These are phyloP conservation scores for Blastobotrys malaysiensis DNA, from an alignment of 1,139 yeast genomes.

Conservation along the genomic window DNA sequence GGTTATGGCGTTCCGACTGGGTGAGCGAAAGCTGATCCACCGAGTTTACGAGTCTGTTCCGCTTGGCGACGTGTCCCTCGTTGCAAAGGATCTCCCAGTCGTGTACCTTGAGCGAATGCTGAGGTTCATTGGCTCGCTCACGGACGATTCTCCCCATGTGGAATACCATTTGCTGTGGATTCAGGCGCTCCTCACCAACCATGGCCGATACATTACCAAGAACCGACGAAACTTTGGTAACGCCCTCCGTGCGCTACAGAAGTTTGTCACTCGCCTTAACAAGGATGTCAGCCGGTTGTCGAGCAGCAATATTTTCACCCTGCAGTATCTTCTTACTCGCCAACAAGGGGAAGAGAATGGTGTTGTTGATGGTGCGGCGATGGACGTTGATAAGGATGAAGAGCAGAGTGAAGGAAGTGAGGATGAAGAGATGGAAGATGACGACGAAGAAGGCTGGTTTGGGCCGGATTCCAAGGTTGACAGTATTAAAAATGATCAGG, in stretches of 20 bases:
- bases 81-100: slow-evolving; percentile 63
- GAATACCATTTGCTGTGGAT: slow-evolving; percentile 86
- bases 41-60: slow-evolving; percentile 76
- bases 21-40: slow-evolving; percentile 70
- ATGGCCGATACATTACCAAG: slow-evolving; percentile 67
- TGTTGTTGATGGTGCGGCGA: slow-evolving; percentile 18
- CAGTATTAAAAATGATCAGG: background rate
- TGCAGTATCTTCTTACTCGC: slow-evolving; percentile 34
- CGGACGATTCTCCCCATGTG: slow-evolving; percentile 75
- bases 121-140: slow-evolving; percentile 62
- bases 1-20: slow-evolving; percentile 90
- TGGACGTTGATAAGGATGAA: slow-evolving; percentile 25
- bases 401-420: slow-evolving; percentile 22
- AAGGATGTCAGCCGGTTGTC: slow-evolving; percentile 62
- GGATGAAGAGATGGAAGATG: slow-evolving; percentile 27
- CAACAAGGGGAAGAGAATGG: slow-evolving; percentile 18
- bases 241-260: slow-evolving; percentile 63
- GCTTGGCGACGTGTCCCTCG: slow-evolving; percentile 59
- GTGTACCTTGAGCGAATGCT: slow-evolving; percentile 69
- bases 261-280: slow-evolving; percentile 69
- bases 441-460: slow-evolving; percentile 42
- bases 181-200: slow-evolving; percentile 56
- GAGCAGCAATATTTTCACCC: slow-evolving; percentile 53
- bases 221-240: slow-evolving; percentile 63
- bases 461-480: slow-evolving; percentile 30